Evolutionary conservation across 2,329 filamentous ascomycete genomes (phyloP), one percentile per base, ranked within the genome.

Genomic region (Trichoderma gracile): DNA sequence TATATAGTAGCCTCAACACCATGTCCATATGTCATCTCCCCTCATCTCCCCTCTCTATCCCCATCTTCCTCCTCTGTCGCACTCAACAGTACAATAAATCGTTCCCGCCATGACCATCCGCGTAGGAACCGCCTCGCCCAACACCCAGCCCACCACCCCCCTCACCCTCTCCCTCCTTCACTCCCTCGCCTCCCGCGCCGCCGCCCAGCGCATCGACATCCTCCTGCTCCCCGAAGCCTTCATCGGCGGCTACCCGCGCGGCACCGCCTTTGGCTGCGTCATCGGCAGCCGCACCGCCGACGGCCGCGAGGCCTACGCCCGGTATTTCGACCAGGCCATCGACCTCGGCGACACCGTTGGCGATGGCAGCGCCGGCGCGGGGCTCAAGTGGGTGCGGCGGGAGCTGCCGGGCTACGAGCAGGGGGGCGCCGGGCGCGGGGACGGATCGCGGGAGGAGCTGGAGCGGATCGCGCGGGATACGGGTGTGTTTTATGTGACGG

Each of bases 161-260:
- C 79, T 83, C 40, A 96, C 92, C 1, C 84, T 97, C 63, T 72
- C 77, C 7, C 84, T 88, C 42, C 84, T 97, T 57, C 82, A 87
- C 71, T 69, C 75, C 12, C 86, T 90, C 15, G 88, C 90, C 40
- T 78, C 78, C 25, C 78, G 81, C 42, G 93, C 93, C n/a, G 84
- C 88, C 3, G 70, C 74, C 1, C 73, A 78, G 63, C 69, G 73
- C 3, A 78, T 85, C 45, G 82, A 95, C 74, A 82, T 97, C 56
- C 82, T 97, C 30, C 86, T 97, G 59, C 93, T 97, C 67, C 94
- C 94, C 0, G 93, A 98, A 79, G 93, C 93, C 23, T 97, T 92
- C 73, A 83, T 97, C 1, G 94, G 94, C 53, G 94, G 93, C 1
- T 97, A 97, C 74, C 94, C 94, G 19, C 89, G 93, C 12, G 92